A percentile compares a stretch with the other conserved stretches of the same genome.
Conservation (phyloP, 1,284 basidiomycete genomes). For the Malassezia vespertilionis region DNA sequence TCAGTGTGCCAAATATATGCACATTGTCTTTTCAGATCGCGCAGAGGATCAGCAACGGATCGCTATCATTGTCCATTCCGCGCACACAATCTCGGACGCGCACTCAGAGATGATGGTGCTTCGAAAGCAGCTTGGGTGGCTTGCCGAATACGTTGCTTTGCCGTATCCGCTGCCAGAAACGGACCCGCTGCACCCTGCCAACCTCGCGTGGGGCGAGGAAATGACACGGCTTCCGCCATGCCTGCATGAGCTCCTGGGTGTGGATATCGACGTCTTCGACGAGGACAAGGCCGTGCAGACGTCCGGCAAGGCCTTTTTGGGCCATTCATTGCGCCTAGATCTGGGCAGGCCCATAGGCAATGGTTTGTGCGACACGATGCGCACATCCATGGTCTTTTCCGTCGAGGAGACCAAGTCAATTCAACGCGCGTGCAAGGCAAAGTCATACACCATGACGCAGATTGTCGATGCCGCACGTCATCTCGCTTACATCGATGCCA, state of each 20-base stretch:
- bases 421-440: background rate
- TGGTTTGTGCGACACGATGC: background rate
- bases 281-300: background rate
- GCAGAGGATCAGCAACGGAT: background rate
- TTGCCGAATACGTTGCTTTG: background rate
- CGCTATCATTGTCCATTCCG: slow-evolving; percentile 6
- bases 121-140: slow-evolving; percentile 1
- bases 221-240: background rate
- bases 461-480: slow-evolving; percentile 17
- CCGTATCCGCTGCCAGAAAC: slow-evolving; percentile 1
- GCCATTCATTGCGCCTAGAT: slow-evolving; percentile 5
- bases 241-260: slow-evolving; percentile 11
- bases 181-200: slow-evolving; percentile 4
- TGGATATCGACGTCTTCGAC: slow-evolving; percentile 5
- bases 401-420: slow-evolving; percentile 8
- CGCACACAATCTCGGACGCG: slow-evolving; percentile 16
- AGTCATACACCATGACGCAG: slow-evolving; percentile 15
- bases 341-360: background rate
- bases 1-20: background rate
- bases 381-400: background rate
- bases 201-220: slow-evolving; percentile 11
- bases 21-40: slow-evolving; percentile 2
- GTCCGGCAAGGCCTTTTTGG: background rate
- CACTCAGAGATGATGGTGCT: slow-evolving; percentile 4
- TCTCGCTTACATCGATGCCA: slow-evolving; percentile 15